Evolutionary conservation across 805 yeast genomes (phyloP).

Genomic region (Saturnispora saitoi): DNA sequence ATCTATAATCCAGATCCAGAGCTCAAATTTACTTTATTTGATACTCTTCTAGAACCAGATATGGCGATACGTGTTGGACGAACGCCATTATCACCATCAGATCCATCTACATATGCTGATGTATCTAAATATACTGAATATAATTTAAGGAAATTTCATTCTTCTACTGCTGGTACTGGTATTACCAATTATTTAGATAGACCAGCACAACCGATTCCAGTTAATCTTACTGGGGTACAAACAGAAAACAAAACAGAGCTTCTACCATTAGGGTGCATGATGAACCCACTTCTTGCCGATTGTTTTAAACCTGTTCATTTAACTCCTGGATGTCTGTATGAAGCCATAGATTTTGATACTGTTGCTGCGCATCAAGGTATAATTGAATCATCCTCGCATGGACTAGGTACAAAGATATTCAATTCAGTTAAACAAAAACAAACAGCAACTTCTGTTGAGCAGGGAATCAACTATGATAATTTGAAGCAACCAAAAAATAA

Average conservation of each 20-base stretch:
- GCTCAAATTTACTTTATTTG: slow-evolving; percentile 27
- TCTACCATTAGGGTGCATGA: slow-evolving; percentile 41
- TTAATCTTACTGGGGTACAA: slow-evolving; percentile 26
- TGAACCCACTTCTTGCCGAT: slow-evolving; percentile 46
- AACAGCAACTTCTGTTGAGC: not conserved
- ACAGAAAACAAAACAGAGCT: slow-evolving; percentile 28
- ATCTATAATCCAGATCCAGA: slow-evolving; percentile 24
- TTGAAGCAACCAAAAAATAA: slow-evolving; percentile 26
- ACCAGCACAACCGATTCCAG: slow-evolving; percentile 27
- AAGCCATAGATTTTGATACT: slow-evolving; percentile 20
- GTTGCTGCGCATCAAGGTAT: slow-evolving; percentile 5
- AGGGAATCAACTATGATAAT: not conserved
- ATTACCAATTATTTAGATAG: slow-evolving; percentile 34
- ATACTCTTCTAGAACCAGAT: slow-evolving; percentile 26
- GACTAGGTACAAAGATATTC: not conserved
- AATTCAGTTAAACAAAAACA: not conserved
- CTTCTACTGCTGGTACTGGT: slow-evolving; percentile 27
- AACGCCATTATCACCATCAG: slow-evolving; percentile 29
- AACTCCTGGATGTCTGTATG: slow-evolving; percentile 44
- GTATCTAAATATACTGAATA: slow-evolving; percentile 41
- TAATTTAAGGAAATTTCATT: slow-evolving; percentile 31
- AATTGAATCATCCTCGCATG: not conserved
- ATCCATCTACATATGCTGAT: slow-evolving; percentile 46
- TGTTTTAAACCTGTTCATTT: slow-evolving; percentile 44
- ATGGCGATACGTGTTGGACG: slow-evolving; percentile 28